Conservation (phyloP, 768 basidiomycete species). For the Macrolepiota albuminosa region DNA sequence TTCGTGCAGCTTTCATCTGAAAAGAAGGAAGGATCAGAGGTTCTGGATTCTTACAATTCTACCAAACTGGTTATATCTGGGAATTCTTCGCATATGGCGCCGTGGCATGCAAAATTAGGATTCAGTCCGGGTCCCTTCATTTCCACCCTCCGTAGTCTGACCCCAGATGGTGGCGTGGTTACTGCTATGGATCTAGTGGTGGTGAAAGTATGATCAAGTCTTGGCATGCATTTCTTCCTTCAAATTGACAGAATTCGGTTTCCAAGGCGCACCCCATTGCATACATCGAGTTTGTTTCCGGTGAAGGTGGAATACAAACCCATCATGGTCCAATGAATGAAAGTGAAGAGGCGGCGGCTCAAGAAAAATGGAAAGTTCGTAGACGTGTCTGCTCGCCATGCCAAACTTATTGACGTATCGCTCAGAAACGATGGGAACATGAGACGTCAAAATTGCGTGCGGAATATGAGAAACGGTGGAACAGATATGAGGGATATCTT, state of each 20-base stretch:
- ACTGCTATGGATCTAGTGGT: slow-evolving; percentile 72
- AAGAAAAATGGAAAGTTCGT: slow-evolving; percentile 69
- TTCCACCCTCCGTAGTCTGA: slow-evolving; percentile 74
- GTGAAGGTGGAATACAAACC: slow-evolving; percentile 41
- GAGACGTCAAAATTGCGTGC: slow-evolving; percentile 55
- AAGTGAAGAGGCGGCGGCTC: slow-evolving; percentile 57
- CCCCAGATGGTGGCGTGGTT: slow-evolving; percentile 76
- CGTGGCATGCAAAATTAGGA: slow-evolving; percentile 88
- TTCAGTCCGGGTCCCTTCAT: slow-evolving; percentile 64
- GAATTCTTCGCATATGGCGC: slow-evolving; percentile 81
- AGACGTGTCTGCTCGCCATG: background rate
- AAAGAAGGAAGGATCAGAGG: slow-evolving; percentile 73
- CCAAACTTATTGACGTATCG: background rate
- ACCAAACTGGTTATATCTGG: slow-evolving; percentile 66
- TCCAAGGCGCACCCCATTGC: slow-evolving; percentile 67
- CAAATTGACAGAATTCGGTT: background rate
- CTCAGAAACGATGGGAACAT: slow-evolving; percentile 51
- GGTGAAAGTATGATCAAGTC: slow-evolving; percentile 44
- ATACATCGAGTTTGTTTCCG: slow-evolving; percentile 65
- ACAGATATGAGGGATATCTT: slow-evolving; percentile 51
- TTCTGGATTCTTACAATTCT: slow-evolving; percentile 73
- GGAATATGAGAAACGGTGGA: slow-evolving; percentile 52
- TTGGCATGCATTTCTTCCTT: background rate
- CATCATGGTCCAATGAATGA: slow-evolving; percentile 63
- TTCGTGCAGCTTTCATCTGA: slow-evolving; percentile 56